phyloP scores from a whole-genome alignment of 441 rosid species.

The Gossypium schwendimanii region DNA sequence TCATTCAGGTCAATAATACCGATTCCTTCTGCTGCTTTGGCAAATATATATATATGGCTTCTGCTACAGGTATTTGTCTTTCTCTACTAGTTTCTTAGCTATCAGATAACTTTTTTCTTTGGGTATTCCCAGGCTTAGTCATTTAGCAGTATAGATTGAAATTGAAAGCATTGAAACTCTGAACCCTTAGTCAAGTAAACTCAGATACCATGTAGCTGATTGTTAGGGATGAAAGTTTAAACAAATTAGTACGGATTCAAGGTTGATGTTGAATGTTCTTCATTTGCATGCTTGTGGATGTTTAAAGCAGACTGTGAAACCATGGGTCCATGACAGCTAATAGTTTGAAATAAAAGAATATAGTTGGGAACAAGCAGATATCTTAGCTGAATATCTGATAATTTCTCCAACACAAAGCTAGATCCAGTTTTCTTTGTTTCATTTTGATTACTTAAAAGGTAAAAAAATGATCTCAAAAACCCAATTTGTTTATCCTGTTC shows the following conservation, averaged over 20 bases:
- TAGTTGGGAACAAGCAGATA: not conserved
- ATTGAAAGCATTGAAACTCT: not conserved
- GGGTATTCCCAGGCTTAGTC: too few relatives aligned
- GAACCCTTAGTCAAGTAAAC: not conserved
- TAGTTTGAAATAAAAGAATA: not conserved
- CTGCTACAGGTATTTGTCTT: constrained; percentile 1
- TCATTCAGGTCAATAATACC: not conserved
- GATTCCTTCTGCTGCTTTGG: not conserved
- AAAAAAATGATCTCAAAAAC: not conserved
- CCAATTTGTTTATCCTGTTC: not conserved
- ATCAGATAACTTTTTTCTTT: not conserved
- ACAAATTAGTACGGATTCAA: not conserved
- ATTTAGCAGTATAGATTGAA: too few relatives aligned
- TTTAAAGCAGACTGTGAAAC: not conserved
- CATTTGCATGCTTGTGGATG: not conserved
- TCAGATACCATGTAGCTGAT: not conserved
- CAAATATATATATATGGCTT: not conserved
- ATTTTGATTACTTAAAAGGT: not conserved
- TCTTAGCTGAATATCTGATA: not conserved
- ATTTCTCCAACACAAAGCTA: not conserved
- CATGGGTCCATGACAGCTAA: not conserved
- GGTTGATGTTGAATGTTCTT: not conserved
- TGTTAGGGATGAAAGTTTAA: not conserved
- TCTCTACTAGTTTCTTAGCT: not conserved
- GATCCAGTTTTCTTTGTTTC: not conserved